phyloP scores from a whole-genome alignment of 129 eudicot species.

The Chrysanthemum makinoi region DNA sequence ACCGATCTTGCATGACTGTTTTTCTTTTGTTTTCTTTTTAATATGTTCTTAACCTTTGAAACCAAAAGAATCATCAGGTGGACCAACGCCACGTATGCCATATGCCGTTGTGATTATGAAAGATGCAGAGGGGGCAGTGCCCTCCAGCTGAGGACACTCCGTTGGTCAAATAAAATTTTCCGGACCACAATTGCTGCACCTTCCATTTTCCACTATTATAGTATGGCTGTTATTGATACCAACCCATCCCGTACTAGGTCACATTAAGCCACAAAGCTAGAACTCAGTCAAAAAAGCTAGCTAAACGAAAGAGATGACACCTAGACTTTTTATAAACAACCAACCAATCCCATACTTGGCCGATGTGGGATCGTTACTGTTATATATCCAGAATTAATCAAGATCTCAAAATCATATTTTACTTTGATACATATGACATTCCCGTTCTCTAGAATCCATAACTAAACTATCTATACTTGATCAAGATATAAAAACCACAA shows the following conservation, averaged over 20 bases:
- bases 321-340: too few species aligned
- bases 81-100: conserved; percentile 19
- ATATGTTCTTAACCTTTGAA: not conserved
- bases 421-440: not conserved
- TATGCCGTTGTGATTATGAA: conserved; percentile 26
- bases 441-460: not conserved
- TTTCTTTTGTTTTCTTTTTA: not conserved
- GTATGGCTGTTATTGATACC: too few species aligned
- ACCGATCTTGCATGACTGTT: conserved; percentile 2
- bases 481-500: not conserved
- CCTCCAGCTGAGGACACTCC: conserved; percentile 33
- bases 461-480: not conserved
- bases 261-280: too few species aligned
- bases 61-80: conserved; percentile 6
- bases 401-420: conserved; percentile 12
- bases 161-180: conserved; percentile 23
- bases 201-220: conserved; percentile 12
- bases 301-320: too few species aligned
- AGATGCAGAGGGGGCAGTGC: conserved; percentile 14
- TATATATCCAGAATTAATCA: not conserved
- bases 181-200: conserved; percentile 32
- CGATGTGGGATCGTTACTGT: too few species aligned
- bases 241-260: not conserved
- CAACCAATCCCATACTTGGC: too few species aligned
- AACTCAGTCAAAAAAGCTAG: too few species aligned